A percentile compares a stretch with the other conserved stretches of the same genome.
phyloP scores from a whole-genome alignment of 2,329 filamentous ascomycete genomes.

The Fulvia fulva region DNA sequence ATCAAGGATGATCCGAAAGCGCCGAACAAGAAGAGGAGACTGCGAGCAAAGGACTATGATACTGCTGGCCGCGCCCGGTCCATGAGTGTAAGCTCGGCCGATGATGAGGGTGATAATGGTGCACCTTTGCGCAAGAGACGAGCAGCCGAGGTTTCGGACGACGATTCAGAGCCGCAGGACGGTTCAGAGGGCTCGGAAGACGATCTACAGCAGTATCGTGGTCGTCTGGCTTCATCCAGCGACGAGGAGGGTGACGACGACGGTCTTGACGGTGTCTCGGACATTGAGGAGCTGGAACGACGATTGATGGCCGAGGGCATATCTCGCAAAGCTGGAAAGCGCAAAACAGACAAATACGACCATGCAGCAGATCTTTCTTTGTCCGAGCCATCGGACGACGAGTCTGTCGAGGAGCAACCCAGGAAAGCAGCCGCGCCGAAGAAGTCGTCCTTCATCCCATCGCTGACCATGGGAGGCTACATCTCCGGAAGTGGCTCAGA shows the following conservation, averaged over 20 bases:
- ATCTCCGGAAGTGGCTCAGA: constrained; percentile 73
- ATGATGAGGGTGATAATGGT: neutral
- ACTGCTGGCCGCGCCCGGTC: constrained; percentile 1
- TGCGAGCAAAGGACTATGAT: constrained; percentile 27
- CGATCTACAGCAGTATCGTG: constrained; percentile 36
- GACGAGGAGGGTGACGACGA: constrained; percentile 31
- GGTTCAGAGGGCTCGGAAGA: constrained; percentile 26
- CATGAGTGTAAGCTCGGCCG: neutral
- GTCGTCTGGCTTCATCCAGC: constrained; percentile 39
- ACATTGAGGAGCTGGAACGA: constrained; percentile 26
- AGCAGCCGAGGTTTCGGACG: neutral
- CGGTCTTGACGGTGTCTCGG: constrained; percentile 23
- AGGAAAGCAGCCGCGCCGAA: constrained; percentile 22
- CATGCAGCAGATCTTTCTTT: constrained; percentile 19
- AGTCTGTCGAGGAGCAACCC: constrained; percentile 21
- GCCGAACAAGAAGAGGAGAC: constrained; percentile 25
- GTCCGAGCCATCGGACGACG: constrained; percentile 21
- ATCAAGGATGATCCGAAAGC: constrained; percentile 20
- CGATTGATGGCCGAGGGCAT: constrained; percentile 25
- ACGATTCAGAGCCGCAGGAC: constrained; percentile 6
- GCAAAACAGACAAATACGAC: constrained; percentile 7
- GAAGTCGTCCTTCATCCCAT: constrained; percentile 65
- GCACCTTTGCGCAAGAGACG: neutral
- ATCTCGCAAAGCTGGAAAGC: constrained; percentile 1
- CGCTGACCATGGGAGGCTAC: constrained; percentile 72